Conservation (phyloP, 768 basidiomycete genomes). For the Boletus pseudo-olivaceus region DNA sequence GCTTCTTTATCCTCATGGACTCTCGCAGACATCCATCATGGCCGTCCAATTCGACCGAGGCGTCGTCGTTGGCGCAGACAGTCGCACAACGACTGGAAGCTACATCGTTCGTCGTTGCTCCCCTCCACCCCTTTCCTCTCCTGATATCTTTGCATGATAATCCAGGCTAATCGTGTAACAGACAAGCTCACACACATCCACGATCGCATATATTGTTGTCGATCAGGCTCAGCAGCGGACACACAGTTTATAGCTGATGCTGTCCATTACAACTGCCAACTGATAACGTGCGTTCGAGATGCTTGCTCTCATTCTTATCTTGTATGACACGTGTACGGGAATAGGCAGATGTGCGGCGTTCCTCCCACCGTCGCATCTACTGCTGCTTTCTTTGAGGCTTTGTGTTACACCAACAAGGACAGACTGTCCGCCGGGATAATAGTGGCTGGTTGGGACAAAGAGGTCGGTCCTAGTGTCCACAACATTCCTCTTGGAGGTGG, state of each 20-base stretch:
- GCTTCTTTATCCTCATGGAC: neutral
- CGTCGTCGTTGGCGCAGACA: constrained; percentile 96
- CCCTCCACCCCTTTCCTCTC: neutral
- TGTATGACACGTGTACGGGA: constrained; percentile 3
- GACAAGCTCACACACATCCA: constrained; percentile 97
- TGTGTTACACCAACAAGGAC: constrained; percentile 96
- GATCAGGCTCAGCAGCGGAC: constrained; percentile 96
- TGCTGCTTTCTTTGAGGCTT: constrained; percentile 76
- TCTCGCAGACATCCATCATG: constrained; percentile 94
- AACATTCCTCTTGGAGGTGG: constrained; percentile 97
- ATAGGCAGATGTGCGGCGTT: constrained; percentile 54
- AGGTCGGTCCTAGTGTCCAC: constrained; percentile 87
- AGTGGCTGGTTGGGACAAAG: constrained; percentile 96
- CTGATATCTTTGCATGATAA: neutral
- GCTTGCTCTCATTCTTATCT: neutral
- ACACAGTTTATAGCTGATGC: constrained; percentile 95
- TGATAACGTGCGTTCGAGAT: constrained; percentile 53
- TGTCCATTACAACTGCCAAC: constrained; percentile 79
- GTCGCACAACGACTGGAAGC: constrained; percentile 93
- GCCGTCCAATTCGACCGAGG: constrained; percentile 95
- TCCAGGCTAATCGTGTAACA: constrained; percentile 93
- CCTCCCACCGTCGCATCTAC: constrained; percentile 79
- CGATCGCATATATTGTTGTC: constrained; percentile 98
- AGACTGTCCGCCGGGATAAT: constrained; percentile 88
- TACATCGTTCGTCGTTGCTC: constrained; percentile 71